Conservation (phyloP, 1,139 yeast species). For the Pneumocystis wakefieldiae region DNA sequence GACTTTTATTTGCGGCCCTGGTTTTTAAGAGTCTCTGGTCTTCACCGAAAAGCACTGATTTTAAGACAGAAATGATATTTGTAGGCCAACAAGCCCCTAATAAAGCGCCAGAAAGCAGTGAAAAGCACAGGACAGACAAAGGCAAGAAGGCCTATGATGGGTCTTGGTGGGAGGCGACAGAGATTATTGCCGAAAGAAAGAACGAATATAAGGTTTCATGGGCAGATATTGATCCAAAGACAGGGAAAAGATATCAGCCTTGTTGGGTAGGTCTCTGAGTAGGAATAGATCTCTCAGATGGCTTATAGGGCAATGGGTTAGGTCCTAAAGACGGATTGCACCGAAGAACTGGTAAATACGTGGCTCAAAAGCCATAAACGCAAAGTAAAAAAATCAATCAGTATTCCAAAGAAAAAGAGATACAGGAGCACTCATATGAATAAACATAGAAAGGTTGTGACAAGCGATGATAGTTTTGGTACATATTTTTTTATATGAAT, state of each 20-base stretch:
- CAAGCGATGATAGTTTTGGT: background rate
- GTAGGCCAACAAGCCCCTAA: background rate
- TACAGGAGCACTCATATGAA: background rate
- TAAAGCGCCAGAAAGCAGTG: background rate
- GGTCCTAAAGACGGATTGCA: background rate
- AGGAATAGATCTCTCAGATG: no score
- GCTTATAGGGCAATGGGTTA: background rate
- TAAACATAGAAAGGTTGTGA: background rate
- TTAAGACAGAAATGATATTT: background rate
- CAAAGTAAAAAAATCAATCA: background rate
- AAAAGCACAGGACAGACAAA: background rate
- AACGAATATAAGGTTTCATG: slow-evolving; percentile 1
- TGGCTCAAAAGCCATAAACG: background rate
- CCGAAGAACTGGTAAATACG: background rate
- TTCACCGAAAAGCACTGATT: background rate
- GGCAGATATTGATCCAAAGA: background rate
- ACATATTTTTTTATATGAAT: background rate
- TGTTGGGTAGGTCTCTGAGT: background rate
- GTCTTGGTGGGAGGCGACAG: background rate
- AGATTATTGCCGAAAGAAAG: background rate
- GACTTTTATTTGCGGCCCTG: no score
- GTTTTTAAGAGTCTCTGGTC: no score
- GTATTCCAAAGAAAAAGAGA: background rate
- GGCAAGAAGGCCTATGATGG: background rate
- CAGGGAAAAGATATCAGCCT: background rate